phyloP scores from a whole-genome alignment of 2,329 filamentous ascomycete genomes.

The Coccinonectria pachysandricola region DNA sequence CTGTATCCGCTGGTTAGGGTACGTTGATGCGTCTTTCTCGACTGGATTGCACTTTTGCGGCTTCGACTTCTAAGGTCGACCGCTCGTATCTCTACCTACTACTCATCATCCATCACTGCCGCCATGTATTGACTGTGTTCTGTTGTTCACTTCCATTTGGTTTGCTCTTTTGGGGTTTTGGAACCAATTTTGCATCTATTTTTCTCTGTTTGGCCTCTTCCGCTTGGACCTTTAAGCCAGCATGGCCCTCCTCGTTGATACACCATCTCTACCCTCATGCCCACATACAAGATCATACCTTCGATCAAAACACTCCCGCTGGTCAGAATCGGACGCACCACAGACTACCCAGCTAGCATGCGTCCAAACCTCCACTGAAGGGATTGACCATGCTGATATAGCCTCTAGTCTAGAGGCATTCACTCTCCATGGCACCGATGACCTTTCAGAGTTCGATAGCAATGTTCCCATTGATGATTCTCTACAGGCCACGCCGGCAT shows the following conservation, averaged over 20 bases:
- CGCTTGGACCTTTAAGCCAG: slow-evolving; percentile 15
- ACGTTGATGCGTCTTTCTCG: no score
- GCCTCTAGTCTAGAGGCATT: slow-evolving; percentile 13
- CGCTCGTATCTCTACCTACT: slow-evolving; percentile 13
- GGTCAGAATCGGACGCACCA: no score
- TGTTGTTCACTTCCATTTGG: no score
- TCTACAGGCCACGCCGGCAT: slow-evolving; percentile 1
- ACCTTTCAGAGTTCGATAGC: slow-evolving; percentile 29
- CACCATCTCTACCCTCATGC: slow-evolving; percentile 20
- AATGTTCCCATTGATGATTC: slow-evolving; percentile 15
- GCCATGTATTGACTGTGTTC: slow-evolving; percentile 29
- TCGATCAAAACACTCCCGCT: slow-evolving; percentile 28
- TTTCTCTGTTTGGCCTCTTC: slow-evolving; percentile 21
- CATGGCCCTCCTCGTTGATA: slow-evolving; percentile 26
- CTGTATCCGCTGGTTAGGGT: not conserved
- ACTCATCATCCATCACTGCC: slow-evolving; percentile 21
- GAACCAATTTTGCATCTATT: slow-evolving; percentile 24
- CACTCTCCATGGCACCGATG: slow-evolving; percentile 20
- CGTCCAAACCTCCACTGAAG: no score
- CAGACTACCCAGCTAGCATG: no score
- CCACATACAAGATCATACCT: slow-evolving; percentile 29
- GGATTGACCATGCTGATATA: slow-evolving; percentile 26
- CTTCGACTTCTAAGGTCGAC: no score
- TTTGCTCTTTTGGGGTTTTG: slow-evolving; percentile 34
- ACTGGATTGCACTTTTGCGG: no score